Percentiles rank a stretch among this genome's conserved stretches.
Evolutionary conservation across 2,329 filamentous ascomycete species (phyloP).

Genomic region (Alternaria alternata): DNA sequence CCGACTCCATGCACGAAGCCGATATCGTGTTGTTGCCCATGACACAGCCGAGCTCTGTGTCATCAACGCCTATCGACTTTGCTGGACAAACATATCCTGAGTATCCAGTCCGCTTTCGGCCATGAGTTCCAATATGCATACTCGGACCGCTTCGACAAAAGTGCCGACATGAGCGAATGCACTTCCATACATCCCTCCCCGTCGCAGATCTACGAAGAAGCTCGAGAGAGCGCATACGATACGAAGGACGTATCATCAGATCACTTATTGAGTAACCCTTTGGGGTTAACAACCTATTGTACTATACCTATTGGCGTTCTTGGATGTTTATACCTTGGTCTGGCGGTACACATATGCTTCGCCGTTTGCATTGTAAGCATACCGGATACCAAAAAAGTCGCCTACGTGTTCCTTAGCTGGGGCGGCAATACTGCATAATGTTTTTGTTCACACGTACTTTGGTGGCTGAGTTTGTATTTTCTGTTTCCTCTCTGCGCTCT

Average conservation of each 20-base stretch:
- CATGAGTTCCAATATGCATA: not conserved
- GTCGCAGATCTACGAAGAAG: conserved; percentile 3
- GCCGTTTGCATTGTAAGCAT: conserved; percentile 7
- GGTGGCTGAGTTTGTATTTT: not conserved
- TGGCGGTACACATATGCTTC: not conserved
- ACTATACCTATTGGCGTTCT: conserved; percentile 6
- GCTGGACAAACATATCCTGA: not conserved
- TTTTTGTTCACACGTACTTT: not conserved
- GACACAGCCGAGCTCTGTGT: conserved; percentile 36
- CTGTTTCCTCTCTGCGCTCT: not conserved
- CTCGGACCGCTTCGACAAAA: no score
- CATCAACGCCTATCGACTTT: conserved; percentile 32
- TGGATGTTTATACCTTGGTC: conserved; percentile 10
- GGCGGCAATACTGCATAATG: conserved; percentile 9
- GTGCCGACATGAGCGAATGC: no score
- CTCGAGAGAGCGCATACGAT: not conserved
- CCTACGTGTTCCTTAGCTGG: no score
- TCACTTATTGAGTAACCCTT: not conserved
- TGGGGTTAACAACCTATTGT: not conserved
- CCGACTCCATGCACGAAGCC: conserved; percentile 43
- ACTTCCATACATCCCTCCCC: not conserved
- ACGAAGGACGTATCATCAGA: not conserved
- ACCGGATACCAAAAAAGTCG: not conserved
- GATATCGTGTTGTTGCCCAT: conserved; percentile 44
- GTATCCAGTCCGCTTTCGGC: conserved; percentile 3